These are phyloP conservation scores for Metschnikowia corniflorae DNA, from an alignment of 805 yeast genomes.

Conservation along the genomic window DNA sequence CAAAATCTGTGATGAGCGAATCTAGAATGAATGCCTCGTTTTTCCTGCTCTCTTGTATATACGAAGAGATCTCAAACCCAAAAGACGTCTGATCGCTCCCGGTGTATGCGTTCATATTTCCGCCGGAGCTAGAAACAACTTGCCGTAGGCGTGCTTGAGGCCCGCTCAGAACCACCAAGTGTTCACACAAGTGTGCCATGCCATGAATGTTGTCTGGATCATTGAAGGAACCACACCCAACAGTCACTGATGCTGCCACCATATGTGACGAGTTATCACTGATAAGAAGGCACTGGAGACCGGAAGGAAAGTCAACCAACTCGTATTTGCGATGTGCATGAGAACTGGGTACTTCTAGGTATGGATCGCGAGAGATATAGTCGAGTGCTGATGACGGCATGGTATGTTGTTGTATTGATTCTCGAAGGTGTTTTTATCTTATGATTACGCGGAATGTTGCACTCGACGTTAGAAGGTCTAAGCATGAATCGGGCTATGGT, in stretches of 20 bases:
- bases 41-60: too few relatives aligned
- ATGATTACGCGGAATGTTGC: too few relatives aligned
- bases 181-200: conserved; percentile 88
- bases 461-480: too few relatives aligned
- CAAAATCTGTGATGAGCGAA: conserved; percentile 45
- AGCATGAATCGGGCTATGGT: too few relatives aligned
- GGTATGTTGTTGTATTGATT: too few relatives aligned
- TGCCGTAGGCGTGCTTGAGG: conserved; percentile 33
- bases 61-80: conserved; percentile 57
- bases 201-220: conserved; percentile 76
- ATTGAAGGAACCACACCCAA: conserved; percentile 74
- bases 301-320: conserved; percentile 58
- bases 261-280: conserved; percentile 68
- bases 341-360: conserved; percentile 29
- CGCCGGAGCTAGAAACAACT: conserved; percentile 56
- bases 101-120: conserved; percentile 64
- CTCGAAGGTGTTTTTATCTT: too few relatives aligned
- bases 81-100: conserved; percentile 64
- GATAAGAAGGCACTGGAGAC: conserved; percentile 61
- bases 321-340: conserved; percentile 40
- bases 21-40: conserved; percentile 38
- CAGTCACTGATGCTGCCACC: conserved; percentile 70
- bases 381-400: conserved; percentile 5
- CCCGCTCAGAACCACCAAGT: conserved; percentile 47
- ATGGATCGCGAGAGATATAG: conserved; percentile 6